Percentiles rank a stretch among this genome's conserved stretches.
These are phyloP conservation scores for Sporobolomyces pararoseus DNA, from an alignment of 768 basidiomycete species.

Conservation along the genomic window DNA sequence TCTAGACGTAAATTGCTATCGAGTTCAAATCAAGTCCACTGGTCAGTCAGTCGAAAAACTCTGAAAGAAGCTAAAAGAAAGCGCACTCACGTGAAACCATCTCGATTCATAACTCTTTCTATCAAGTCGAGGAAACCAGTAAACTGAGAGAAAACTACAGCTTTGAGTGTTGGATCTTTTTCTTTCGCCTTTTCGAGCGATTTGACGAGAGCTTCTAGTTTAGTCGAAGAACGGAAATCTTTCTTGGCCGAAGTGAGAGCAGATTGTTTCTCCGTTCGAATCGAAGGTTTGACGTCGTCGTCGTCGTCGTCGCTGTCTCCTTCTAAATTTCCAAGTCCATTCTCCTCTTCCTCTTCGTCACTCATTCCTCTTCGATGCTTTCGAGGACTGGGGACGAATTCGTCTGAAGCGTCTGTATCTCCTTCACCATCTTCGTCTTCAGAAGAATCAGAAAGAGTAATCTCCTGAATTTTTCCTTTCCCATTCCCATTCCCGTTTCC, in stretches of 20 bases:
- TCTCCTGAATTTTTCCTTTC: constrained; percentile 24
- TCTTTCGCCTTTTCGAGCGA: constrained; percentile 61
- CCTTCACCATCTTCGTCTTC: constrained; percentile 18
- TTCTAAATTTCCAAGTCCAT: background rate
- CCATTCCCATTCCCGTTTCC: constrained; percentile 25
- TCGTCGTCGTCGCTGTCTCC: background rate
- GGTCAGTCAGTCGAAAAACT: background rate
- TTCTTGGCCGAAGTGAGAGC: constrained; percentile 69
- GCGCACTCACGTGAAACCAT: constrained; percentile 57
- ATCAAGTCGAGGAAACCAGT: constrained; percentile 83
- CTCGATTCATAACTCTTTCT: constrained; percentile 64
- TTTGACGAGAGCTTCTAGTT: constrained; percentile 74
- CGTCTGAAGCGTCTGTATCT: constrained; percentile 43
- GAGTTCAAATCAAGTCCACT: background rate
- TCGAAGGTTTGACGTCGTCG: background rate
- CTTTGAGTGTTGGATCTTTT: constrained; percentile 64
- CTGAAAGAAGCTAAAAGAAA: background rate
- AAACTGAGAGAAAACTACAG: constrained; percentile 78
- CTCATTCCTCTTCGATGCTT: constrained; percentile 1
- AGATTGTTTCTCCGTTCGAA: background rate
- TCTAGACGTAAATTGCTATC: constrained; percentile 71
- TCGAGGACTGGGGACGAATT: constrained; percentile 22
- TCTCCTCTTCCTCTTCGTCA: background rate
- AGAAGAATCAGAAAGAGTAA: constrained; percentile 23
- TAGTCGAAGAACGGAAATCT: constrained; percentile 84